Evolutionary conservation across 148 eudicot genomes (phyloP).

Genomic region (Bassia scoparia): DNA sequence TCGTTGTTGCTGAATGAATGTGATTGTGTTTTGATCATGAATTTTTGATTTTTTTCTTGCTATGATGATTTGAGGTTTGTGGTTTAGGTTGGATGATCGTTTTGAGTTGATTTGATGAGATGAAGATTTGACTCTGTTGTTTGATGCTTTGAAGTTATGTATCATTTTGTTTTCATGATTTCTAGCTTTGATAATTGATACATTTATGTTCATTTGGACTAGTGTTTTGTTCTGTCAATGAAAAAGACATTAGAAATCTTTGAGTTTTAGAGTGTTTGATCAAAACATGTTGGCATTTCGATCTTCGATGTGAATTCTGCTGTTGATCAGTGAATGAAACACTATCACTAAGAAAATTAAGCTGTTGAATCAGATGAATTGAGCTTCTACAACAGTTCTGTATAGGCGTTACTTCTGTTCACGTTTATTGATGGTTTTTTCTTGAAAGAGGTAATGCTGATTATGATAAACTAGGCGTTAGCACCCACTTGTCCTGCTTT

Average conservation of each 20-base stretch:
- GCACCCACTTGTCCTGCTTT: not conserved
- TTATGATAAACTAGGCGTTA: not conserved
- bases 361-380: constrained; percentile 4
- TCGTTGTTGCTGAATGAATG: not conserved
- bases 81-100: not conserved
- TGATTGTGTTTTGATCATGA: constrained; percentile 4
- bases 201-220: too few species aligned
- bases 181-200: too few species aligned
- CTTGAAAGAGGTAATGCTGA: not conserved
- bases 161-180: too few species aligned
- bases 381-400: too few species aligned
- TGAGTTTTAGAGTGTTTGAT: not conserved
- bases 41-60: constrained; percentile 1
- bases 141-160: too few species aligned
- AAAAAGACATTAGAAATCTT: not conserved
- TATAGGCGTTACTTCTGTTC: not conserved
- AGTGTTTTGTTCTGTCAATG: too few species aligned
- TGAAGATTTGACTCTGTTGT: not conserved
- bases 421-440: not conserved
- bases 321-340: not conserved
- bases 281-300: not conserved
- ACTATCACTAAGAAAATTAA: not conserved
- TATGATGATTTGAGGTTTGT: not conserved
- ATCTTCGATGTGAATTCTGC: not conserved
- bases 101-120: not conserved